Conservation (phyloP, 768 basidiomycete genomes). For the Kwoniella europaea region DNA sequence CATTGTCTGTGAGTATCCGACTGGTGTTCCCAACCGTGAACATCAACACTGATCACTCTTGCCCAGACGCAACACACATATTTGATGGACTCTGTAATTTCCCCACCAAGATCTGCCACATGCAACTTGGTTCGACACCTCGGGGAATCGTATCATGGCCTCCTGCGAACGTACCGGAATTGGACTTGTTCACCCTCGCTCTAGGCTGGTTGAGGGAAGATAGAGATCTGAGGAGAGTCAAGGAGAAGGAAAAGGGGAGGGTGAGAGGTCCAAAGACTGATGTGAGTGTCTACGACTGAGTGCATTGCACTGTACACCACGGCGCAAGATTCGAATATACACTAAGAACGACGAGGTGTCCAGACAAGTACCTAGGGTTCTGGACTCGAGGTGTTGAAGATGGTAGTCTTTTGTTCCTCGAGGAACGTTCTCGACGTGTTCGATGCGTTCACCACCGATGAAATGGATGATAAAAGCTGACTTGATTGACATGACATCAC, state of each 20-base stretch:
- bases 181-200: slow-evolving; percentile 71
- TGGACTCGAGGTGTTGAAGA: neutral
- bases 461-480: slow-evolving; percentile 9
- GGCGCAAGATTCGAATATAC: neutral
- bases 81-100: slow-evolving; percentile 90
- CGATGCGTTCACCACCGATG: no score
- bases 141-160: slow-evolving; percentile 73
- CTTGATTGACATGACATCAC: slow-evolving; percentile 3
- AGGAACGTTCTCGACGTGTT: neutral
- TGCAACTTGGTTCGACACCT: slow-evolving; percentile 77
- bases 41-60: slow-evolving; percentile 9
- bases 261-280: slow-evolving; percentile 59
- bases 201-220: slow-evolving; percentile 88
- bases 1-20: slow-evolving; percentile 71
- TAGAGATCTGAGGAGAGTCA: slow-evolving; percentile 61
- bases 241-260: slow-evolving; percentile 65
- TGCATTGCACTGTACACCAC: neutral
- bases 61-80: slow-evolving; percentile 90
- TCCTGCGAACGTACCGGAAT: slow-evolving; percentile 45
- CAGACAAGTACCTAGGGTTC: neutral
- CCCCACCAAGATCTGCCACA: slow-evolving; percentile 90
- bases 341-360: neutral
- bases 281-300: slow-evolving; percentile 36
- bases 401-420: neutral
- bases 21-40: no score